Base-by-base conservation (phyloP, 257 asterid species). In the Mitragyna speciosa region DNA sequence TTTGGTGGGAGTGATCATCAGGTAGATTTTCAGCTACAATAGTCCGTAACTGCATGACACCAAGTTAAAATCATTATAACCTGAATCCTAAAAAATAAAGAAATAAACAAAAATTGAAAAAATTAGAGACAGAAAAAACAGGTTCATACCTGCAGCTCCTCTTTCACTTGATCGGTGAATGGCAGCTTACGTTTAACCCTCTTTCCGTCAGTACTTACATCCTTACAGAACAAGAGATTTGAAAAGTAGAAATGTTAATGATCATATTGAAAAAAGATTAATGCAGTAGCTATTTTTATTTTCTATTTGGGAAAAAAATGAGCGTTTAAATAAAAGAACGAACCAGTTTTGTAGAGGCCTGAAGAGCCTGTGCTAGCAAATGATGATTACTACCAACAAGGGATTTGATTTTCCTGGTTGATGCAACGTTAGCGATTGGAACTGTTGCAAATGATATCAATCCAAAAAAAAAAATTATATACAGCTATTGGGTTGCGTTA, bases 1-100 rank as follows among this genome's bases (percentile, higher is more conserved):
- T 96, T 87, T 91, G 99, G 84, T 96, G 98, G 4, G 99, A 96
- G 83, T 96, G 99, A 89, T 96, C 98, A 59, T 94, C 97, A 0
- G 98, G 98, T 51, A 96, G 92, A 84, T 96, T 94, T 77, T 94
- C 98, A 70, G 95, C 98, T 31, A 96, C 96, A 49, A 96, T 92
- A 22, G 98, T 96, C 26, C 98, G 85, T 72, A 87, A 73, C 98
- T 96, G 87, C 72, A 75, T 19, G 4, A 79, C 1, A 56, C 3
- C 66, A 61, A 9, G 3, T 24, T 11, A 24, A 7, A 47, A 39
- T 41, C n/a, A 28, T 76, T 12, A 33, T 47, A 69, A 43, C 2
- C 49, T 36, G 20, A 36, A 45, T 9, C n/a, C 26, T 51, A 33
- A 3, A 56, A 16, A 64, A 26, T 12, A 28, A 31, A 36, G 28